Percentiles rank a stretch among this genome's conserved stretches.
These are phyloP conservation scores for Kodamaea nitidulidarum DNA, from an alignment of 805 yeast species.

Conservation along the genomic window DNA sequence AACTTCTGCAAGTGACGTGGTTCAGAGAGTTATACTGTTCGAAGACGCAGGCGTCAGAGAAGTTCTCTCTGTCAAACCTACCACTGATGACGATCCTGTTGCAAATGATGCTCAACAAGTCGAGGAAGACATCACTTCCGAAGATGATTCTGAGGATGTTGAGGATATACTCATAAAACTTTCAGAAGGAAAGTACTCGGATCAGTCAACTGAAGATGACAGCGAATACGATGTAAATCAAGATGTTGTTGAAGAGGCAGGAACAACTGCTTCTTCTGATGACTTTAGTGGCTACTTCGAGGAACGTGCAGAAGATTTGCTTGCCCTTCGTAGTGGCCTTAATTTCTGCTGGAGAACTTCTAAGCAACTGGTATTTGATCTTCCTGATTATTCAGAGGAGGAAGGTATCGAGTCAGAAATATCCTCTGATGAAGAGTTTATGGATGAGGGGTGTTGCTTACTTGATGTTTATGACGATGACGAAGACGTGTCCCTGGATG, in stretches of 20 bases:
- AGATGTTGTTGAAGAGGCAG: neutral
- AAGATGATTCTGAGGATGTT: neutral
- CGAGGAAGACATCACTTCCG: neutral
- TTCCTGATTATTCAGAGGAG: neutral
- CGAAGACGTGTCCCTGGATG: neutral
- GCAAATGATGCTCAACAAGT: too few species aligned
- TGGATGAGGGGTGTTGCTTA: conserved; percentile 1
- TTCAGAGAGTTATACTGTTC: too few species aligned
- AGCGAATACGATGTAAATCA: conserved; percentile 1
- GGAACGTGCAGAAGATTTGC: neutral
- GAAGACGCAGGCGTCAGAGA: too few species aligned
- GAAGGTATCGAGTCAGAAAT: neutral
- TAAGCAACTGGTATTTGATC: neutral
- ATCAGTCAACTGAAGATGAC: conserved; percentile 2
- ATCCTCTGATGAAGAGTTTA: neutral
- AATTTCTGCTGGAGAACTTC: conserved; percentile 1
- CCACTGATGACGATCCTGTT: neutral
- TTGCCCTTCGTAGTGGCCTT: neutral
- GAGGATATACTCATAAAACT: conserved; percentile 1
- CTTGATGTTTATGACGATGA: neutral
- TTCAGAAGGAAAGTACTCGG: neutral
- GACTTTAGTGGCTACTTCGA: neutral
- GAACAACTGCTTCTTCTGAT: neutral
- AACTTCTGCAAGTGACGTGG: too few species aligned
- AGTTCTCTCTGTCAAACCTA: neutral